Conservation (phyloP, 192 early-diverging fungal species). For the Lunasporangiospora selenospora region DNA sequence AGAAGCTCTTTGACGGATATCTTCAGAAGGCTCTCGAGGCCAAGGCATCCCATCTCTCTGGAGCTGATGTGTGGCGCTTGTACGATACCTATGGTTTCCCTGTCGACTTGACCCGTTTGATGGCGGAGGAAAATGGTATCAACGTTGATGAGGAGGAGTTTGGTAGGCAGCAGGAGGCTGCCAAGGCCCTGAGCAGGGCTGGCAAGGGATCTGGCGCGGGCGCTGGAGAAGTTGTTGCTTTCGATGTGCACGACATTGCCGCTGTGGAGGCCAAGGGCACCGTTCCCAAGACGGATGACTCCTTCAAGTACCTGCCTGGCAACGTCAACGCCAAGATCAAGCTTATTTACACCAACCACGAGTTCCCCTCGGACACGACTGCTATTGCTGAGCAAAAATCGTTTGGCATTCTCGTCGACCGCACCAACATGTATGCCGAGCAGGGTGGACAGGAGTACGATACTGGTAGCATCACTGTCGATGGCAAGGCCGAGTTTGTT, state of each 20-base stretch:
- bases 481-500: conserved; percentile 84
- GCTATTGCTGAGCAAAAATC: conserved; percentile 59
- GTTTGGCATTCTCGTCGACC: conserved; percentile 92
- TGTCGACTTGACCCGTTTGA: conserved; percentile 94
- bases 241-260: conserved; percentile 94
- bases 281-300: conserved; percentile 86
- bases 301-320: conserved; percentile 79
- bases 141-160: conserved; percentile 87
- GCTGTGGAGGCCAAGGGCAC: conserved; percentile 75
- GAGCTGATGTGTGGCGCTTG: conserved; percentile 94
- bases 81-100: conserved; percentile 99
- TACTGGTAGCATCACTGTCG: conserved; percentile 85
- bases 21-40: conserved; percentile 70
- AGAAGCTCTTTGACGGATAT: conserved; percentile 89
- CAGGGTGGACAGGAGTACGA: conserved; percentile 97
- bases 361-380: conserved; percentile 55
- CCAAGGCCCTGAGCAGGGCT: conserved; percentile 76
- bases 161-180: conserved; percentile 73
- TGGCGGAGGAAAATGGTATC: conserved; percentile 97
- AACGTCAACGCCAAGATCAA: conserved; percentile 79
- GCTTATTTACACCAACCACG: conserved; percentile 73
- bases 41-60: conserved; percentile 69
- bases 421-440: conserved; percentile 98
- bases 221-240: conserved; percentile 66
- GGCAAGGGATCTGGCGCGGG: conserved; percentile 57